Evolutionary conservation across 306 rosid species (phyloP), one percentile per base, ranked within the genome.

Genomic region (Geum urbanum): DNA sequence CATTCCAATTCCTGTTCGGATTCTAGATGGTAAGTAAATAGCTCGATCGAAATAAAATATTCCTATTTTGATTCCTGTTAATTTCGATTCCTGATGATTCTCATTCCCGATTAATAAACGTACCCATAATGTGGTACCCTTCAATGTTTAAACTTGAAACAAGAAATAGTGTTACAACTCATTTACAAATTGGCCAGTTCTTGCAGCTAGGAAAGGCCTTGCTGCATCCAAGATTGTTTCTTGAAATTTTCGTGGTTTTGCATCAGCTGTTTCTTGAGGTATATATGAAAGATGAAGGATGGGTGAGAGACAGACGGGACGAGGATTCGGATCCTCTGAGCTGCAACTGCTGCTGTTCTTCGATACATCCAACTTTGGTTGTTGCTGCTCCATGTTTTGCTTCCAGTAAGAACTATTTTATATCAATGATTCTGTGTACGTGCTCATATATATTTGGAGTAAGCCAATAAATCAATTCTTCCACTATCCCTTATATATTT

Each of bases 91-190:
- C n/a, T n/a, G n/a, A n/a, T n/a, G n/a, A n/a, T n/a, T n/a, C n/a
- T n/a, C n/a, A n/a, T n/a, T n/a, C n/a, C n/a, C n/a, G n/a, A n/a
- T n/a, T n/a, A n/a, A n/a, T n/a, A n/a, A n/a, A n/a, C n/a, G n/a
- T 81, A 77, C 83, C 88, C 66, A 85, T 96, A 16, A 90, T 88
- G 71, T 90, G 97, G 22, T 85, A 88, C 10, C 96, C 98, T 84
- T 88, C 95, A 19, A 94, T 83, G 69, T 84, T 90, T 81, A 94
- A 84, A 52, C 92, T 89, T 19, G 97, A 94, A 74, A 95, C 91
- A 78, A 94, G 89, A 88, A 90, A 94, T 48, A 87, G 82, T 72
- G 82, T 72, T 90, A 91, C 78, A 90, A 69, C 84, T 94, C 97
- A 5, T 75, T 70, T 14, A 87, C 77, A 81, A 94, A 85, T 63